Evolutionary conservation across 306 rosid genomes (phyloP).

Genomic region (Rosa lucieae): DNA sequence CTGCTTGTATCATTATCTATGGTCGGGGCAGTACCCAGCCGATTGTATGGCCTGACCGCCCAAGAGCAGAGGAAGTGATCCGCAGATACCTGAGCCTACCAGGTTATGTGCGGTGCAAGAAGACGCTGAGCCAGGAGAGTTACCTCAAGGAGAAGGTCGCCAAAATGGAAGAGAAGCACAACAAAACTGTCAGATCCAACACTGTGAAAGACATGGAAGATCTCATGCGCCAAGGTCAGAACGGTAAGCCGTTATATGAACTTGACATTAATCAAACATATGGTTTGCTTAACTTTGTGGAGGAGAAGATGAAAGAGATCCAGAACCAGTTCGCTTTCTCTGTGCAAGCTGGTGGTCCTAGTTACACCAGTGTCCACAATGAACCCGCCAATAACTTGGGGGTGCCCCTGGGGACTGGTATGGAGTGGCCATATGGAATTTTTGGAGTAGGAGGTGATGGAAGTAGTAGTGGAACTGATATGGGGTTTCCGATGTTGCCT

Average conservation of each 20-base stretch:
- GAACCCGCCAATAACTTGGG: neutral
- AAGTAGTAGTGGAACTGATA: neutral
- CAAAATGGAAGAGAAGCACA: neutral
- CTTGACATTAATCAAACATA: neutral
- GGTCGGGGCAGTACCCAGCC: slow-evolving; percentile 27
- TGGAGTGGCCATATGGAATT: neutral
- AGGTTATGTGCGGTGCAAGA: neutral
- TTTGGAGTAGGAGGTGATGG: neutral
- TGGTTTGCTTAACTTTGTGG: neutral
- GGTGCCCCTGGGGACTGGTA: neutral
- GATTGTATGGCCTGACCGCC: slow-evolving; percentile 30
- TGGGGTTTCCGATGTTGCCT: neutral
- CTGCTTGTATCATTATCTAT: slow-evolving; percentile 24
- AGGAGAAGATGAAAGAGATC: neutral
- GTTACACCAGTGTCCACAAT: neutral
- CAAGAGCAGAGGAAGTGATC: slow-evolving; percentile 8
- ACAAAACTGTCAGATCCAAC: neutral
- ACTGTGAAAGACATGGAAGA: neutral
- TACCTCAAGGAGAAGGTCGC: neutral
- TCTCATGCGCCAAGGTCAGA: neutral
- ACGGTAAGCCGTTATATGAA: neutral
- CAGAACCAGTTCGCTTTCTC: too few relatives aligned
- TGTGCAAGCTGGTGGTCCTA: neutral
- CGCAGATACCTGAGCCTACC: neutral
- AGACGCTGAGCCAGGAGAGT: neutral